Conservation (phyloP, 1,284 basidiomycete genomes). For the Microbotryomycetes sp. region DNA sequence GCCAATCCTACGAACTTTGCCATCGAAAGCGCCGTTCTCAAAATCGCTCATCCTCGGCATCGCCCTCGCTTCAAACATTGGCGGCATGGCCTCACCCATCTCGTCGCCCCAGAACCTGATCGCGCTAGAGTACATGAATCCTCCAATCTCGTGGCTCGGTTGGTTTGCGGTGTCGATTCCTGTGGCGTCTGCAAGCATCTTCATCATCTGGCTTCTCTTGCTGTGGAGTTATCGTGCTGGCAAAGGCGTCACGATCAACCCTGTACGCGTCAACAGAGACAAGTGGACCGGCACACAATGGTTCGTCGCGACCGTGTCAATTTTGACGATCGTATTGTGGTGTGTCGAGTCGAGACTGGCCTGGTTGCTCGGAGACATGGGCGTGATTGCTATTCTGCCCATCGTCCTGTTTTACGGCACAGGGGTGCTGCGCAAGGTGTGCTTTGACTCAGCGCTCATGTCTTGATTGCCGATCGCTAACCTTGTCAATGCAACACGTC, state of each 20-base stretch:
- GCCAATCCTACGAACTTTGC: slow-evolving; percentile 89
- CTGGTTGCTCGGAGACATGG: slow-evolving; percentile 84
- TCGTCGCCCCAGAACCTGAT: slow-evolving; percentile 98
- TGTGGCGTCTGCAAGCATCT: slow-evolving; percentile 73
- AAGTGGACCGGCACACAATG: slow-evolving; percentile 76
- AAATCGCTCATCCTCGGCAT: slow-evolving; percentile 92
- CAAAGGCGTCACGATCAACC: slow-evolving; percentile 68
- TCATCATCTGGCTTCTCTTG: slow-evolving; percentile 86
- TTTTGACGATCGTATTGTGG: slow-evolving; percentile 86
- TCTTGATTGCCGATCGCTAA: slow-evolving; percentile 4
- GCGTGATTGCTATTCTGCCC: slow-evolving; percentile 89
- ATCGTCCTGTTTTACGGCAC: slow-evolving; percentile 92
- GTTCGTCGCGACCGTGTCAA: slow-evolving; percentile 77
- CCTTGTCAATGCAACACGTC: not conserved
- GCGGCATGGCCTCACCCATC: slow-evolving; percentile 45
- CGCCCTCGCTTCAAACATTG: slow-evolving; percentile 94
- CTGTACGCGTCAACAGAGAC: slow-evolving; percentile 72
- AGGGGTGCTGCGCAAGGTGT: slow-evolving; percentile 84
- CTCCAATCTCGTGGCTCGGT: slow-evolving; percentile 74
- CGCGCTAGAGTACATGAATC: slow-evolving; percentile 79
- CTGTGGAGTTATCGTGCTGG: slow-evolving; percentile 81
- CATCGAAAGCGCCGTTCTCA: slow-evolving; percentile 76
- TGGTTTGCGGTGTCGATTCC: slow-evolving; percentile 96
- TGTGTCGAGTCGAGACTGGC: slow-evolving; percentile 80
- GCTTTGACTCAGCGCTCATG: slow-evolving; percentile 25